A percentile compares a stretch with the other conserved stretches of the same genome.
Evolutionary conservation across 768 basidiomycete genomes (phyloP).

Genomic region (Dentipellis fragilis): DNA sequence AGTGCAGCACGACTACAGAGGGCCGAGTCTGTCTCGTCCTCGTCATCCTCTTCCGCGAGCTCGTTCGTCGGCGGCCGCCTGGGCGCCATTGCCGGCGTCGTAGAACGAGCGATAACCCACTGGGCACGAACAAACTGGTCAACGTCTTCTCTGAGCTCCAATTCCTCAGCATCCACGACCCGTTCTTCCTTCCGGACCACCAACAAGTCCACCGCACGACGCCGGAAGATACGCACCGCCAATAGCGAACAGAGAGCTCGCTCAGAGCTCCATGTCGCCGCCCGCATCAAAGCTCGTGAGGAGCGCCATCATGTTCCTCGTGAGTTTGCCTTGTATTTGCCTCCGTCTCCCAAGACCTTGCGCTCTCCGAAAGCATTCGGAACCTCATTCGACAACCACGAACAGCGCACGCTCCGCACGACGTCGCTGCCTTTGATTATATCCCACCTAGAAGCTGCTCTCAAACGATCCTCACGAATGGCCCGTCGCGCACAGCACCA

Average conservation of each 20-base stretch:
- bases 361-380: background rate
- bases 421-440: slow-evolving; percentile 11
- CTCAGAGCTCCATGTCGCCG: slow-evolving; percentile 51
- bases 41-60: slow-evolving; percentile 28
- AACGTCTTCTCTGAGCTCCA: slow-evolving; percentile 30
- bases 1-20: slow-evolving; percentile 19
- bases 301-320: slow-evolving; percentile 49
- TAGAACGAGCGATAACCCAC: slow-evolving; percentile 61
- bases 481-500: background rate
- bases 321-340: slow-evolving; percentile 57
- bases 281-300: slow-evolving; percentile 54
- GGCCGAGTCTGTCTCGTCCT: slow-evolving; percentile 17
- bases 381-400: slow-evolving; percentile 1
- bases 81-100: slow-evolving; percentile 37
- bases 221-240: slow-evolving; percentile 38
- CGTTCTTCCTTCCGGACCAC: slow-evolving; percentile 29
- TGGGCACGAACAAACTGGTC: slow-evolving; percentile 53
- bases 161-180: slow-evolving; percentile 31
- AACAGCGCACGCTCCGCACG: slow-evolving; percentile 10
- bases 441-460: slow-evolving; percentile 9
- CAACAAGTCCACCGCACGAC: slow-evolving; percentile 23
- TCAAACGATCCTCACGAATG: slow-evolving; percentile 7
- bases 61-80: slow-evolving; percentile 25
- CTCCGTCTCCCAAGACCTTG: slow-evolving; percentile 22
- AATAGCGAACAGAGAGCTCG: slow-evolving; percentile 36